Percentiles rank a stretch among this genome's conserved stretches.
Conservation (phyloP, 2,329 filamentous ascomycete genomes). For the Talaromyces marneffei region DNA sequence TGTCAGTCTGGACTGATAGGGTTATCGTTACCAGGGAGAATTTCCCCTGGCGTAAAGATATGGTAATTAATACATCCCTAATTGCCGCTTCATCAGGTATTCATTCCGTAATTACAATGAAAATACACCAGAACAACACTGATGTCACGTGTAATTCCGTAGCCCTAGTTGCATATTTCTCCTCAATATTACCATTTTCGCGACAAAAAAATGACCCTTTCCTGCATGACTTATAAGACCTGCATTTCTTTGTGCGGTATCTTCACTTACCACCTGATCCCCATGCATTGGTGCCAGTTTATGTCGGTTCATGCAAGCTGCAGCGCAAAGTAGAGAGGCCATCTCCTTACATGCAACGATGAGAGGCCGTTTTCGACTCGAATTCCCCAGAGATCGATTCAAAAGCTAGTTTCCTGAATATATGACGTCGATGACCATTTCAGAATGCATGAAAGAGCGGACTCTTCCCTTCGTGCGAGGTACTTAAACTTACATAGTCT, state of each 20-base stretch:
- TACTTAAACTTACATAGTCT: not conserved
- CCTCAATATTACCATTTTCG: not conserved
- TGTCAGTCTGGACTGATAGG: not conserved
- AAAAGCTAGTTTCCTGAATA: not conserved
- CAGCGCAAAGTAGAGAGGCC: not conserved
- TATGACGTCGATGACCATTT: not conserved
- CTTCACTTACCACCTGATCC: not conserved
- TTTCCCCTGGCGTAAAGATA: not conserved
- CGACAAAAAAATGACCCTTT: not conserved
- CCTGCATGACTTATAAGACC: not conserved
- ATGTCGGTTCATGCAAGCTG: not conserved
- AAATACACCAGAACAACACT: not conserved
- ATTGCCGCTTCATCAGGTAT: not conserved
- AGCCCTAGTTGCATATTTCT: not conserved
- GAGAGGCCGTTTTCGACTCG: not conserved
- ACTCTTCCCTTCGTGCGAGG: not conserved
- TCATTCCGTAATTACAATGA: not conserved
- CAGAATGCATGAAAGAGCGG: not conserved
- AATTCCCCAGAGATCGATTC: not conserved
- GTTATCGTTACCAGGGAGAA: not conserved
- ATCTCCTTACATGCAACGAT: not conserved
- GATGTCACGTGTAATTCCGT: slow-evolving; percentile 6
- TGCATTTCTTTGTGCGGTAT: not conserved
- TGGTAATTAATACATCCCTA: not conserved
- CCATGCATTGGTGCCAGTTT: not conserved